Evolutionary conservation across 441 rosid genomes (phyloP).

Genomic region (Populus hybrid): DNA sequence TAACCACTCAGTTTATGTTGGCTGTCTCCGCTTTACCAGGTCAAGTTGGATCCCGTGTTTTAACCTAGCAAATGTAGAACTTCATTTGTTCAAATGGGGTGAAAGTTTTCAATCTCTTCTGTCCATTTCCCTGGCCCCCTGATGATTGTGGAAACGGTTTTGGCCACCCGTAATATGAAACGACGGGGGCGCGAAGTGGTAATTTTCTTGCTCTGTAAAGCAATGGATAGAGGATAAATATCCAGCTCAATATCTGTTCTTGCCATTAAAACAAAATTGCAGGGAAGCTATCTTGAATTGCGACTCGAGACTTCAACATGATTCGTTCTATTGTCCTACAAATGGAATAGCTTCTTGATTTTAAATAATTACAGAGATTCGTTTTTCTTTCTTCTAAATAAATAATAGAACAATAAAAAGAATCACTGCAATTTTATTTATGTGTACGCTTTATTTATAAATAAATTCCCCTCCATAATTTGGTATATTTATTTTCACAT

Average conservation of each 20-base stretch:
- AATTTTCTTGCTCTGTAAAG: neutral
- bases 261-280: neutral
- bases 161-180: neutral
- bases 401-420: too few relatives aligned
- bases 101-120: neutral
- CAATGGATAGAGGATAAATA: neutral
- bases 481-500: too few relatives aligned
- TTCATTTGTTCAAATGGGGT: conserved; percentile 1
- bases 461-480: too few relatives aligned
- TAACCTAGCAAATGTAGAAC: conserved; percentile 9
- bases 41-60: conserved; percentile 8
- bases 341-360: too few relatives aligned
- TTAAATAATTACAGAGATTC: too few relatives aligned
- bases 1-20: neutral
- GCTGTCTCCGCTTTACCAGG: neutral
- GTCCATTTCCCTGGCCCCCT: neutral
- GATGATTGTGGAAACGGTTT: neutral
- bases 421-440: too few relatives aligned
- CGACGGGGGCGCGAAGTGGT: neutral
- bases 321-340: too few relatives aligned
- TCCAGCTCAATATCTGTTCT: neutral
- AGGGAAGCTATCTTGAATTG: neutral
- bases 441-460: too few relatives aligned
- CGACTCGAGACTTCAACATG: neutral
- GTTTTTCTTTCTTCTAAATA: too few relatives aligned